phyloP scores from a whole-genome alignment of 169 alveolate genomes.

The Neospora caninum region DNA sequence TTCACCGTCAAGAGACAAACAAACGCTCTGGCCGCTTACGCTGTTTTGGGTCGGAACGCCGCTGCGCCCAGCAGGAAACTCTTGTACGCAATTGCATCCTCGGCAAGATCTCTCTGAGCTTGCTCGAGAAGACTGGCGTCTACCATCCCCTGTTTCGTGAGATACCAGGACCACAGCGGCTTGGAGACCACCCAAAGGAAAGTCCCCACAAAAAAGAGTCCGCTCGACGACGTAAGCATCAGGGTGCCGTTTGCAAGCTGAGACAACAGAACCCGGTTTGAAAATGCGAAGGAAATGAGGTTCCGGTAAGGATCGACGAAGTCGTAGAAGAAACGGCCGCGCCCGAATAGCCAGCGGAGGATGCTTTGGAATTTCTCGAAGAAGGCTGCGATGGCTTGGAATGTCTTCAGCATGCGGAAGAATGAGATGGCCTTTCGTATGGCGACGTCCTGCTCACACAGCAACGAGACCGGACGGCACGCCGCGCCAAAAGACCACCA shows the following conservation, averaged over 20 bases:
- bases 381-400: not conserved
- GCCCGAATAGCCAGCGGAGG: not conserved
- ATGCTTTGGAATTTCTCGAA: not conserved
- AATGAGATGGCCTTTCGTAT: not conserved
- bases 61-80: not conserved
- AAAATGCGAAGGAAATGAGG: not conserved
- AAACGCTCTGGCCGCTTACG: not conserved
- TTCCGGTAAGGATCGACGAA: conserved; percentile 3
- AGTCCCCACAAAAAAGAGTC: not conserved
- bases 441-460: not conserved
- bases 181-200: not conserved
- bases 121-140: not conserved
- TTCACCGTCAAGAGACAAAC: not conserved
- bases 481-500: not conserved
- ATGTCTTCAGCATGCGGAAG: conserved; percentile 21
- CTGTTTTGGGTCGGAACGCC: not conserved
- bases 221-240: not conserved
- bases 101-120: not conserved
- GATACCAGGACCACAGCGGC: conserved; percentile 16
- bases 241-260: not conserved
- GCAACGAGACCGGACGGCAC: not conserved
- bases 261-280: not conserved
- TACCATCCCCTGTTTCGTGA: not conserved
- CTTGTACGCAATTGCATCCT: not conserved
- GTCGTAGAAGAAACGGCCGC: conserved; percentile 10